A percentile compares a stretch with the other conserved stretches of the same genome.
These are phyloP conservation scores for Sambucus nigra DNA, from an alignment of 129 eudicot genomes.

Conservation along the genomic window DNA sequence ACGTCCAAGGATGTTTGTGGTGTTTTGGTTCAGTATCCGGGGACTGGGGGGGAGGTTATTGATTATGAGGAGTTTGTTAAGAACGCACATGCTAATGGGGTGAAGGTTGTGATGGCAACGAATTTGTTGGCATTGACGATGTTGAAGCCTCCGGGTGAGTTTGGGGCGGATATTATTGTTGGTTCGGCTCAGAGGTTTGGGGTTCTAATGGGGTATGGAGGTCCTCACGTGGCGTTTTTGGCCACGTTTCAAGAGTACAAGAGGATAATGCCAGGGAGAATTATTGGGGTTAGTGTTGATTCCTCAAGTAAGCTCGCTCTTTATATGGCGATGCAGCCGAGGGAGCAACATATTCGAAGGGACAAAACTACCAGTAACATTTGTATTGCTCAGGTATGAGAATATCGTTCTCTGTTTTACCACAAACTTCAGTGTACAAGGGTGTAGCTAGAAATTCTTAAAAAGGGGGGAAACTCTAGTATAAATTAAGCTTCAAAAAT, in stretches of 20 bases:
- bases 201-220: conserved; percentile 98
- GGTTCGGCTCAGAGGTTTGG: conserved; percentile 99
- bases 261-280: conserved; percentile 98
- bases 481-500: too few species aligned
- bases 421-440: too few species aligned
- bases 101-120: conserved; percentile 92
- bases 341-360: conserved; percentile 93
- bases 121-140: conserved; percentile 87
- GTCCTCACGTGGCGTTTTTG: conserved; percentile 95
- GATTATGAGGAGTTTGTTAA: conserved; percentile 80
- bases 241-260: conserved; percentile 93
- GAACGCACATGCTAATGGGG: conserved; percentile 82
- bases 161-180: conserved; percentile 85
- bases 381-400: conserved; percentile 87
- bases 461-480: too few species aligned
- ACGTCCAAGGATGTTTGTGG: conserved; percentile 86
- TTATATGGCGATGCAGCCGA: conserved; percentile 98
- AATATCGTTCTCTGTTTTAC: too few species aligned
- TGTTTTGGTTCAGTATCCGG: conserved; percentile 89
- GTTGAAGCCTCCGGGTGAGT: conserved; percentile 91
- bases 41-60: conserved; percentile 84
- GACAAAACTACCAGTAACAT: conserved; percentile 97
- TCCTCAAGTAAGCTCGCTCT: conserved; percentile 77
- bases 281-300: conserved; percentile 93
- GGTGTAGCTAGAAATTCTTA: too few species aligned